Evolutionary conservation across 495 filamentous ascomycete species (phyloP).

Genomic region (Lineolata rhizophorae): DNA sequence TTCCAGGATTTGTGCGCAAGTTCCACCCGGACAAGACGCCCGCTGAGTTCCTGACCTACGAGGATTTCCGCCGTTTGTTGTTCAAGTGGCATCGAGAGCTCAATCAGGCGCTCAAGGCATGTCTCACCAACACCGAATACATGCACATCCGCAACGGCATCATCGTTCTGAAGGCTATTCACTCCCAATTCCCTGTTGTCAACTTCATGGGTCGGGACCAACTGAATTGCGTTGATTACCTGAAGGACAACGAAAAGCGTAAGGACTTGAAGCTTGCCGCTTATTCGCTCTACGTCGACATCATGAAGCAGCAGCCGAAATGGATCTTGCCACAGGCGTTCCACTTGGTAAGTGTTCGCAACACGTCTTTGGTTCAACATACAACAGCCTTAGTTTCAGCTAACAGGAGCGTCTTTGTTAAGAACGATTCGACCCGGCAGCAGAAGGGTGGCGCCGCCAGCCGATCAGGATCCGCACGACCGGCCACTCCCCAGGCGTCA

Average conservation of each 20-base stretch:
- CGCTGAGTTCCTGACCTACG: constrained; percentile 48
- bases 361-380: constrained; percentile 14
- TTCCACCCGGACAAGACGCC: constrained; percentile 39
- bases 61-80: constrained; percentile 64
- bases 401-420: background rate
- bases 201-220: constrained; percentile 69
- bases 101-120: constrained; percentile 49
- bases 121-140: constrained; percentile 65
- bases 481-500: constrained; percentile 1
- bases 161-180: constrained; percentile 61
- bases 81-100: constrained; percentile 79
- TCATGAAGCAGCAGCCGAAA: constrained; percentile 53
- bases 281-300: constrained; percentile 58
- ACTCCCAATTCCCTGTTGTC: constrained; percentile 63
- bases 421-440: background rate
- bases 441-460: background rate
- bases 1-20: constrained; percentile 44
- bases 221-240: constrained; percentile 37
- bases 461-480: background rate
- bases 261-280: constrained; percentile 83
- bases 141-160: constrained; percentile 97
- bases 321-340: constrained; percentile 83
- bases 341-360: constrained; percentile 13
- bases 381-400: constrained; percentile 3
- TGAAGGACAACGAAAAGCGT: constrained; percentile 46